Base-by-base conservation (phyloP, 108 stramenopile species). In the Skeletonema grethae region DNA sequence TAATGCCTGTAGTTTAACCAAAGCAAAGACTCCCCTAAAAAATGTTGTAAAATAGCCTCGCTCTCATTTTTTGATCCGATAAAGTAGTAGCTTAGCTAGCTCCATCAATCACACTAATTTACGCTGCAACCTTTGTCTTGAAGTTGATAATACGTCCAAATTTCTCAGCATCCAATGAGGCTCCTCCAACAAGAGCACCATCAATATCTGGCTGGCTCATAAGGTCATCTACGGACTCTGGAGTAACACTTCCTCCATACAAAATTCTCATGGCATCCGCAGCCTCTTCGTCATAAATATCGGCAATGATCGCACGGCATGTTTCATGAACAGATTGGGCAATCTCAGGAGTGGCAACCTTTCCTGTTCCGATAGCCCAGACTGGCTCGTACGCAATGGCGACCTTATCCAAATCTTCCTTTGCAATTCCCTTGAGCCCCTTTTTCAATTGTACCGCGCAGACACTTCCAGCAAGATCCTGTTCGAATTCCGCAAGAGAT, bases 321-420 rank as follows among this genome's bases (percentile, higher is more conserved):
- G 73, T 85, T 28, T 84, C 84, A 79, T 98, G 98, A 31, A 90
- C 90, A 35, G 57, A 67, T 62, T 97, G 89, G 5, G 96, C 96
- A 63, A 86, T 86, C 68, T 95, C 89, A 8, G 90, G 90, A 20
- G 87, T 88, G 25, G 88, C 83, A 60, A 84, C 88, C 73, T 87
- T 89, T 55, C 88, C 88, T 29, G 88, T 89, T 72, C 79, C 86
- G 65, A 97, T 95, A 60, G 96, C 96, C 96, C 96, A 97, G 4
- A 97, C 95, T 32, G 95, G 94, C 82, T 97, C 95, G 70, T 97
- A 98, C 7, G 98, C 97, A 61, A 99, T 94, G 31, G 94, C 97
- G 43, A 99, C 94, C 24, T 83, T 68, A 29, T 65, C 74, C 92
- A 96, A 90, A 9, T 96, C 83, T 70, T 95, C 94, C 67, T 85